Evolutionary conservation across 306 rosid genomes (phyloP).

Genomic region (Neltuma alba): DNA sequence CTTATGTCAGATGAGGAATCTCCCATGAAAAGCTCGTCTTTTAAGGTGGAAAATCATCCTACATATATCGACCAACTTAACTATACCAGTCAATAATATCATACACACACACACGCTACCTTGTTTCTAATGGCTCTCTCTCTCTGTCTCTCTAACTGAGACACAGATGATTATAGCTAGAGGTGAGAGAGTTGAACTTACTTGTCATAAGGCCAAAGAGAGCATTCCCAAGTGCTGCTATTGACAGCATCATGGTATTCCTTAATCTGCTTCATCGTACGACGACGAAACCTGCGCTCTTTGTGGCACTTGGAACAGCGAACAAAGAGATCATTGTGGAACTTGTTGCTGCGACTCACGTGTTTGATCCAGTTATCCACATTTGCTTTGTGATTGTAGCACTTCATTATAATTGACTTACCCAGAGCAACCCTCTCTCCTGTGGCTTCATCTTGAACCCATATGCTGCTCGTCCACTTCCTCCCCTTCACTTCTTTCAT

Average conservation of each 20-base stretch:
- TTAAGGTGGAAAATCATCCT: neutral
- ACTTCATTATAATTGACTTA: conserved; percentile 39
- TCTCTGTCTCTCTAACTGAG: too few species aligned
- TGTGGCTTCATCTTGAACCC: conserved; percentile 34
- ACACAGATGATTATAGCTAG: neutral
- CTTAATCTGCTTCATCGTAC: neutral
- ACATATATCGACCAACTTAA: neutral
- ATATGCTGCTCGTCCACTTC: conserved; percentile 51
- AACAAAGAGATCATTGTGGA: conserved; percentile 53
- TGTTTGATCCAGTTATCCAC: conserved; percentile 14
- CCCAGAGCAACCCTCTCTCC: conserved; percentile 34
- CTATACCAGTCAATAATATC: neutral
- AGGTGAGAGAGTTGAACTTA: conserved; percentile 5
- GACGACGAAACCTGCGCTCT: conserved; percentile 49
- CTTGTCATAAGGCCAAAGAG: conserved; percentile 38
- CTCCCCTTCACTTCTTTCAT: neutral
- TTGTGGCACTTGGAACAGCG: conserved; percentile 40
- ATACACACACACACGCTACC: too few species aligned
- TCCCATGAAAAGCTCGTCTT: neutral
- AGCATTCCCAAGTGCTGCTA: conserved; percentile 44
- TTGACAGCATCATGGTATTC: conserved; percentile 41
- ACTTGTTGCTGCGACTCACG: conserved; percentile 22
- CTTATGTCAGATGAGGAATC: neutral
- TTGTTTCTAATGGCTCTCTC: too few species aligned
- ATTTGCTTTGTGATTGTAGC: conserved; percentile 51